Evolutionary conservation across 2,329 filamentous ascomycete species (phyloP), one percentile per base, ranked within the genome.

Genomic region (Fusarium fujikuroi): DNA sequence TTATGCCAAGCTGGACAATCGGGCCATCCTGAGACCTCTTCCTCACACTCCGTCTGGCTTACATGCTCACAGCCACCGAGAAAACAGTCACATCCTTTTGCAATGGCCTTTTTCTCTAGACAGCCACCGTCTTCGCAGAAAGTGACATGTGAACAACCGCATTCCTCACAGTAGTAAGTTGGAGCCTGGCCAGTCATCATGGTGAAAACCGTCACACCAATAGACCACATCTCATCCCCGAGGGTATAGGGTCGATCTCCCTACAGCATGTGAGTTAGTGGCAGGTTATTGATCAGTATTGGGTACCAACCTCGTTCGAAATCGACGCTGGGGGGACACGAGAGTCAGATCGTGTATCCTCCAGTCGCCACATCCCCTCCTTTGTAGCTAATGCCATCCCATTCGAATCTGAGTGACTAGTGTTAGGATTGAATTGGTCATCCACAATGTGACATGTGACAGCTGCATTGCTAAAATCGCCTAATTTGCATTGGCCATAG

Each of bases 401-500:
- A 7, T 34, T n/a, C 23, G 57, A 68, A 23, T 15, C 37, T 14
- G 34, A 6, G 18, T 23, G 19, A 21, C 34, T n/a, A 32, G 21
- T 16, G 19, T 56, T 23, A 14, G 25, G 14, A 21, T 23, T 15
- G 21, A 47, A 39, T 44, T 60, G 57, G 28, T n/a, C 47, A 50
- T 59, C 52, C 30, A 75, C 47, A 5, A 60, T 30, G 49, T 85
- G 83, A 46, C 80, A 81, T n/a, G 84, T 83, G 16, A 87, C 79
- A 32, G 77, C 79, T 21, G 83, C 81, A n/a, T 75, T 75, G 47
- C 80, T 75, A 60, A 87, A 87, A 46, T 85, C 83, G 19, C 87
- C 87, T 61, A 90, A 79, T 79, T 89, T 90, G 73, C 87, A 89
- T 34, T 81, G 75, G 1, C 87, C 88, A 73, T 89, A 90, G 37